phyloP scores from a whole-genome alignment of 139 green algal species.

The Chlamydomonas incerta region DNA sequence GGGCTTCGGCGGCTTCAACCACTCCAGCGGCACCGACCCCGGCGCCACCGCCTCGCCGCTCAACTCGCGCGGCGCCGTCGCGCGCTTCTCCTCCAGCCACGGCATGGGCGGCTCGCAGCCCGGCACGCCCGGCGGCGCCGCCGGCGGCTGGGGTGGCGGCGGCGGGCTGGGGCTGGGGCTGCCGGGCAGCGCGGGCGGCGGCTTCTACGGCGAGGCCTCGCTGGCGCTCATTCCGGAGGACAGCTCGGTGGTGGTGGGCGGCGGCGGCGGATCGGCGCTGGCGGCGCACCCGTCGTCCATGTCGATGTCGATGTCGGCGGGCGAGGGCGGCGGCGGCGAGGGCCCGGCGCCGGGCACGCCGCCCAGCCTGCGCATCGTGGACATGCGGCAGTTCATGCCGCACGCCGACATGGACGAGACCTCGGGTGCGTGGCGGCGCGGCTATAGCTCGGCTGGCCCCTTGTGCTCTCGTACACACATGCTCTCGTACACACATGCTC shows the following conservation, averaged over 20 bases:
- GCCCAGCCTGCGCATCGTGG: slow-evolving; percentile 29
- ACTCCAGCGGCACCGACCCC: background rate
- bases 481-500: too few relatives aligned
- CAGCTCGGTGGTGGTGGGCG: too few relatives aligned
- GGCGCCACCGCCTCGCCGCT: too few relatives aligned
- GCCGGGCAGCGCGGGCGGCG: too few relatives aligned
- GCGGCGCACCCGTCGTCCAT: too few relatives aligned
- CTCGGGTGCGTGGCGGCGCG: background rate
- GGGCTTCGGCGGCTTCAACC: background rate
- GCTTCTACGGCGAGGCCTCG: background rate
- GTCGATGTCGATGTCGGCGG: too few relatives aligned
- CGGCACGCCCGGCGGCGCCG: background rate
- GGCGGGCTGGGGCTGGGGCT: background rate
- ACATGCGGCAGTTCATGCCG: slow-evolving; percentile 22
- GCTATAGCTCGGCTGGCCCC: too few relatives aligned
- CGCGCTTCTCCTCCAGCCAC: too few relatives aligned
- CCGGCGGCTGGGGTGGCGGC: background rate
- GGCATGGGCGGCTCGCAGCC: slow-evolving; percentile 15
- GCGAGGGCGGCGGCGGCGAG: background rate
- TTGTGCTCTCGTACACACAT: too few relatives aligned
- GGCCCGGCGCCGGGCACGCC: background rate
- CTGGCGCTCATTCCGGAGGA: slow-evolving; percentile 6
- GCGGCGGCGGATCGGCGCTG: too few relatives aligned
- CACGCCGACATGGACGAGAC: slow-evolving; percentile 1
- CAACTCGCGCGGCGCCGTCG: too few relatives aligned